Conservation (phyloP, 441 rosid species). For the Erodium moschatum region DNA sequence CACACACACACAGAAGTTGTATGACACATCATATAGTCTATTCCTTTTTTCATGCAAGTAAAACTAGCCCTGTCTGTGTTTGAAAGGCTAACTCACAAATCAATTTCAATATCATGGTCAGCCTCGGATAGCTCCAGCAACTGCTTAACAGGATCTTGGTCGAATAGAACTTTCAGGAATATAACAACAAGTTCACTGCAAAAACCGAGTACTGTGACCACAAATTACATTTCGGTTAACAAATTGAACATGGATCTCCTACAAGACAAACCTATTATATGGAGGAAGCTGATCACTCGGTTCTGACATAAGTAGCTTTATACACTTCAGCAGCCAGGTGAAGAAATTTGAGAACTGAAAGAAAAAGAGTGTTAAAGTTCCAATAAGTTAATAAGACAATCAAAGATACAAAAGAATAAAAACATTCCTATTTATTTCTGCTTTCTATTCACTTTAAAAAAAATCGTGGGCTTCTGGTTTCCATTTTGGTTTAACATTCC, state of each 20-base stretch:
- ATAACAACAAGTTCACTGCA: slow-evolving; percentile 80
- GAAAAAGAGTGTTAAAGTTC: slow-evolving; percentile 17
- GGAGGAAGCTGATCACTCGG: slow-evolving; percentile 75
- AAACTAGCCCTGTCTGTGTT: slow-evolving; percentile 14
- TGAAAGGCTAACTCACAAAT: slow-evolving; percentile 45
- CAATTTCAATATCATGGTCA: slow-evolving; percentile 50
- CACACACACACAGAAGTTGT: slow-evolving; percentile 1
- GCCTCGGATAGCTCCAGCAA: slow-evolving; percentile 57
- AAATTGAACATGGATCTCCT: slow-evolving; percentile 13
- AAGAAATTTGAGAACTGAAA: slow-evolving; percentile 87
- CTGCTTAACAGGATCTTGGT: slow-evolving; percentile 86
- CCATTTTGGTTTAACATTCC: background rate
- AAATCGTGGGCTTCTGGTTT: background rate
- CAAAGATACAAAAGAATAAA: background rate
- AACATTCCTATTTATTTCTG: background rate
- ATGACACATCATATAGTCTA: background rate
- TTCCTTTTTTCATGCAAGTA: background rate
- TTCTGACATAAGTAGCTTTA: slow-evolving; percentile 83
- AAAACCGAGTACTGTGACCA: slow-evolving; percentile 22
- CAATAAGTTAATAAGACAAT: slow-evolving; percentile 13
- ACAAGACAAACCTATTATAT: slow-evolving; percentile 55
- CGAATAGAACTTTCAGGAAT: slow-evolving; percentile 83
- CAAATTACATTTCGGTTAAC: slow-evolving; percentile 16
- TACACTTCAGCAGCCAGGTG: slow-evolving; percentile 84
- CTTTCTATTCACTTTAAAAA: background rate